Conservation (phyloP, 768 basidiomycete species). For the Boletus sensibilis region DNA sequence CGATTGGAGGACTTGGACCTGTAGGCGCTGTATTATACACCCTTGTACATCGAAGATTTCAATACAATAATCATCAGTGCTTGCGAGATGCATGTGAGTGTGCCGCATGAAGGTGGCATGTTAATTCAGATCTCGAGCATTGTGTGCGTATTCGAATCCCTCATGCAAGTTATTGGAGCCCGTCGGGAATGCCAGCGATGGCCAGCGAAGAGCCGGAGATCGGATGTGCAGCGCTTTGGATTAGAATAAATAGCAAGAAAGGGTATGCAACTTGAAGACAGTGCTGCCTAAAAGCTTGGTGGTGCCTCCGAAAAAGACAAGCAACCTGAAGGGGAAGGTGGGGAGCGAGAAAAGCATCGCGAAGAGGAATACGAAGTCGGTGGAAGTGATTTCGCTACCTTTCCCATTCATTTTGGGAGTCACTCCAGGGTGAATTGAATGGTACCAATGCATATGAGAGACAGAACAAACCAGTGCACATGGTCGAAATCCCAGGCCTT, state of each 20-base stretch:
- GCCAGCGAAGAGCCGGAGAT: too few relatives aligned
- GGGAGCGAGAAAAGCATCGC: conserved; percentile 53
- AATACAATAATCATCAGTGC: not conserved
- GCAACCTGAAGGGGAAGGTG: conserved; percentile 47
- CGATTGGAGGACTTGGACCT: conserved; percentile 20
- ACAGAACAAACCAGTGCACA: not conserved
- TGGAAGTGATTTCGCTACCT: conserved; percentile 38
- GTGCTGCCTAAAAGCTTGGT: conserved; percentile 24
- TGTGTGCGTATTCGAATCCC: too few relatives aligned
- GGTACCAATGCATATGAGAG: not conserved
- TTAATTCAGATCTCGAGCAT: too few relatives aligned
- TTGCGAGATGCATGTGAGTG: not conserved
- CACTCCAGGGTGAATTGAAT: not conserved
- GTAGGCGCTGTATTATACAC: not conserved
- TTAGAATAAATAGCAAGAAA: conserved; percentile 47
- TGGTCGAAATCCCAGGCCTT: not conserved
- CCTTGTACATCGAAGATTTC: not conserved
- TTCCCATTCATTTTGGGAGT: not conserved
- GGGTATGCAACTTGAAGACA: conserved; percentile 49
- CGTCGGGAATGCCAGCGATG: too few relatives aligned
- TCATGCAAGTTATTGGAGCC: too few relatives aligned
- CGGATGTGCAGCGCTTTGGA: too few relatives aligned
- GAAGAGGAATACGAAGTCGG: conserved; percentile 61
- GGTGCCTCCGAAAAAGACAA: conserved; percentile 26
- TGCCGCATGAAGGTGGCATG: not conserved